Percentiles rank a stretch among this genome's conserved stretches.
Conservation (phyloP, 768 basidiomycete species). For the Mycena kentingensis region DNA sequence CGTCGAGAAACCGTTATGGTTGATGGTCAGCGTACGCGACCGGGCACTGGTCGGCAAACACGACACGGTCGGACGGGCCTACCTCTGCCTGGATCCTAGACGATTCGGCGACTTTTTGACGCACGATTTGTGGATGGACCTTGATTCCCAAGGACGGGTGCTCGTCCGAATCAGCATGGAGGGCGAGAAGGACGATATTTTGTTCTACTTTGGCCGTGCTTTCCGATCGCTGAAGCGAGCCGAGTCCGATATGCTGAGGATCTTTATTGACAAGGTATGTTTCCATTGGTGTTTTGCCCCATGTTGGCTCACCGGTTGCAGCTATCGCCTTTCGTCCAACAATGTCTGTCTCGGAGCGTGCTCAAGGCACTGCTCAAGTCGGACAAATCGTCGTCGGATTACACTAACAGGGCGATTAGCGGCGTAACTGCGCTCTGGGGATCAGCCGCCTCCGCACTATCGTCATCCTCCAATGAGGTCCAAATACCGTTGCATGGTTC, state of each 20-base stretch:
- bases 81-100: slow-evolving; percentile 87
- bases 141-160: slow-evolving; percentile 85
- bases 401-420: slow-evolving; percentile 81
- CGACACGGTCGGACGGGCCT: slow-evolving; percentile 87
- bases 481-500: slow-evolving; percentile 72
- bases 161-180: slow-evolving; percentile 95
- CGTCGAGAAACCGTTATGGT: slow-evolving; percentile 91
- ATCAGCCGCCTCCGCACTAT: slow-evolving; percentile 76
- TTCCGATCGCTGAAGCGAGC: slow-evolving; percentile 93
- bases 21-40: slow-evolving; percentile 94
- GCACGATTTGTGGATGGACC: slow-evolving; percentile 89
- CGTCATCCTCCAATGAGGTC: slow-evolving; percentile 65
- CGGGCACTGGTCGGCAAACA: slow-evolving; percentile 91
- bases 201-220: slow-evolving; percentile 95
- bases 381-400: slow-evolving; percentile 62
- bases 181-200: slow-evolving; percentile 96
- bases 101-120: slow-evolving; percentile 87
- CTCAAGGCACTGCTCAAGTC: slow-evolving; percentile 79
- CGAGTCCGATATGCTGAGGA: slow-evolving; percentile 92
- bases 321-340: slow-evolving; percentile 94
- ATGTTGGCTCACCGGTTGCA: slow-evolving; percentile 32
- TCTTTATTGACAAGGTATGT: slow-evolving; percentile 93
- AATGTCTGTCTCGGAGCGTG: slow-evolving; percentile 76
- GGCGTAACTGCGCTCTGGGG: slow-evolving; percentile 81
- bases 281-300: not conserved